Conservation (phyloP, 2,329 filamentous ascomycete species). For the Hymenoscyphus occultus region DNA sequence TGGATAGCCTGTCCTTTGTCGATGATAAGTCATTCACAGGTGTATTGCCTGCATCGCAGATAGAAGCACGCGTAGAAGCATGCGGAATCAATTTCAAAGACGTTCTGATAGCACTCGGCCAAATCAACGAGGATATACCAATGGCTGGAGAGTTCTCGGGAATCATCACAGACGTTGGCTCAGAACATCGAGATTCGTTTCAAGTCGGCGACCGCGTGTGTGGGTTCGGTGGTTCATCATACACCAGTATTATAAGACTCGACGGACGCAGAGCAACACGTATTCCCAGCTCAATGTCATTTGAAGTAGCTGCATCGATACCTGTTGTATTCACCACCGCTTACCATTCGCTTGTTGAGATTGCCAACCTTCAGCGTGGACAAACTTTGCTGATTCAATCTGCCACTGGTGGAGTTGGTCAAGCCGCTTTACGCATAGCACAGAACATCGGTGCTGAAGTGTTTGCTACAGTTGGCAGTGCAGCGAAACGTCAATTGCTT, state of each 20-base stretch:
- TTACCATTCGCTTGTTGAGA: slow-evolving; percentile 42
- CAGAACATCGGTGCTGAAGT: slow-evolving; percentile 38
- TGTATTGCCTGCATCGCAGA: slow-evolving; percentile 1
- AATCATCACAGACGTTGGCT: slow-evolving; percentile 30
- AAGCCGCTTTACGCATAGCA: slow-evolving; percentile 31
- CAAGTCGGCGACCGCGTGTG: slow-evolving; percentile 33
- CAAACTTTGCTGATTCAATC: slow-evolving; percentile 24
- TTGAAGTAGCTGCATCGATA: slow-evolving; percentile 34
- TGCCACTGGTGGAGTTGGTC: slow-evolving; percentile 18
- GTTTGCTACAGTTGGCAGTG: slow-evolving; percentile 41
- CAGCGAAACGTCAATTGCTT: slow-evolving; percentile 40
- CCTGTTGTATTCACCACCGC: slow-evolving; percentile 44
- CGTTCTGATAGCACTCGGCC: slow-evolving; percentile 35
- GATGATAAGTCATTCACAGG: slow-evolving; percentile 9
- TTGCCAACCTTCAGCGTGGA: slow-evolving; percentile 40
- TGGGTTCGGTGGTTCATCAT: slow-evolving; percentile 8
- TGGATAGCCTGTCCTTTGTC: slow-evolving; percentile 18
- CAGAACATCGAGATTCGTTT: slow-evolving; percentile 23
- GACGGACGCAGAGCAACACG: slow-evolving; percentile 2
- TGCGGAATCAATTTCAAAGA: slow-evolving; percentile 26
- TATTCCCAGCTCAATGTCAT: slow-evolving; percentile 13
- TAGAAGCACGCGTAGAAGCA: slow-evolving; percentile 26
- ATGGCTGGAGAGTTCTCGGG: slow-evolving; percentile 36
- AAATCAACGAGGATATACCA: slow-evolving; percentile 27
- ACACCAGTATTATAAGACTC: neutral